phyloP scores from a whole-genome alignment of 148 eudicot species.

The Camellia sinensis region DNA sequence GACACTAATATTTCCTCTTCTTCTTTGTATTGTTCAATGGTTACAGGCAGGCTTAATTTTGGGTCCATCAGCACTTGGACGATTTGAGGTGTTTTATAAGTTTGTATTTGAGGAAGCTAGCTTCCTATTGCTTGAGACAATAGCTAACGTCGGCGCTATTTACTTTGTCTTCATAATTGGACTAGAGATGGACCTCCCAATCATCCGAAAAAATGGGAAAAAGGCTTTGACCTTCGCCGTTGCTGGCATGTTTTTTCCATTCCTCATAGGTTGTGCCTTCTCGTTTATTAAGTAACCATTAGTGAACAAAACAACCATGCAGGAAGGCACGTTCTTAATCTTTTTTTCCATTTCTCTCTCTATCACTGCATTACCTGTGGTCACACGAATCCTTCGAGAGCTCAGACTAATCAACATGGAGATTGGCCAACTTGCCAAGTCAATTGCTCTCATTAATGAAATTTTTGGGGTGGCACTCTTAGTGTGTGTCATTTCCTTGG shows the following conservation, averaged over 20 bases:
- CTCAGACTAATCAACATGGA: conserved; percentile 62
- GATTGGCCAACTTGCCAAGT: conserved; percentile 58
- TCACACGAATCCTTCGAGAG: conserved; percentile 62
- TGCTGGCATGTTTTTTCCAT: conserved; percentile 57
- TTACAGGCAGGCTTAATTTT: conserved; percentile 56
- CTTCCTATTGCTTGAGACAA: conserved; percentile 56
- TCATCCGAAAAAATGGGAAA: conserved; percentile 39
- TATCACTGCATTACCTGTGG: conserved; percentile 62
- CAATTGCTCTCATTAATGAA: conserved; percentile 58
- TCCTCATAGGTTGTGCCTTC: conserved; percentile 41
- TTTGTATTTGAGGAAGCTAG: conserved; percentile 46
- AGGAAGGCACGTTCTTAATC: conserved; percentile 35
- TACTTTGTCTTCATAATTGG: conserved; percentile 65
- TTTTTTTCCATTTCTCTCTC: conserved; percentile 56
- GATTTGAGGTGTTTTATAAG: conserved; percentile 18
- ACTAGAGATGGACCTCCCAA: conserved; percentile 52
- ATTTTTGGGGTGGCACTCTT: conserved; percentile 58
- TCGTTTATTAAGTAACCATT: too few relatives aligned
- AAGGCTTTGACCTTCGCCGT: conserved; percentile 52
- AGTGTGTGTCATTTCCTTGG: conserved; percentile 53
- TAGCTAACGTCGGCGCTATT: conserved; percentile 62
- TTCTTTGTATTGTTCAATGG: too few relatives aligned
- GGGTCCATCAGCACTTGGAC: conserved; percentile 68
- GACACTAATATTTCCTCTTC: too few relatives aligned
- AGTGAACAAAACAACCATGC: background rate